Base-by-base conservation (phyloP, 179 eudicot genomes). In the Sideroxylon spinosum region DNA sequence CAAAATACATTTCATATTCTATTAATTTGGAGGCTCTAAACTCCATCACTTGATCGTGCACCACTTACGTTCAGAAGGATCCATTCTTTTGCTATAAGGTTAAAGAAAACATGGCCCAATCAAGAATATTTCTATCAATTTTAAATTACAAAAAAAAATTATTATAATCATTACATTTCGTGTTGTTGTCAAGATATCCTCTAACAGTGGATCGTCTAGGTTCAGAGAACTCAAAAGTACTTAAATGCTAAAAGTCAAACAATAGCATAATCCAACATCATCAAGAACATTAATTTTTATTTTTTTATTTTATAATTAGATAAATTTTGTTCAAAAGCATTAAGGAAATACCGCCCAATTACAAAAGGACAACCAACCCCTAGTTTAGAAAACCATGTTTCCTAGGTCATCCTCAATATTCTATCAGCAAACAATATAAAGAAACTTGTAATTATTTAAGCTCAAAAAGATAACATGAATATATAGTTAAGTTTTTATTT, bases 161-260 rank as follows among this genome's bases (percentile, higher is more conserved):
- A n/a, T n/a, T n/a, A n/a, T n/a, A n/a, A n/a, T n/a, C n/a, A n/a
- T n/a, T n/a, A n/a, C n/a, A n/a, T n/a, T n/a, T n/a, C n/a, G n/a
- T n/a, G n/a, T n/a, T n/a, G n/a, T n/a, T n/a, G n/a, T n/a, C n/a
- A n/a, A n/a, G n/a, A n/a, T n/a, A 83, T 95, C 93, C 84, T 95
- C 97, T 9, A 98, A 95, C 46, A 95, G 94, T 14, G 99, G 98
- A 74, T 95, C 98, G 70, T 95, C 98, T 11, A 97, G 99, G 71
- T 95, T 95, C 65, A 98, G 99, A 78, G 99, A 98, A 80, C 99
- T 93, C 78, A 95, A 77, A 71, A 95, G 87, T 46, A 97, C 99
- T 88, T 95, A 97, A 78, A 95, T 95, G 84, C 99, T 95, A 79
- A 26, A 48, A 76, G 28, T 60, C 70, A 76, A 70, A n/a, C 65